Conservation (phyloP, 2,329 filamentous ascomycete species). For the Aspergillus transmontanensis region DNA sequence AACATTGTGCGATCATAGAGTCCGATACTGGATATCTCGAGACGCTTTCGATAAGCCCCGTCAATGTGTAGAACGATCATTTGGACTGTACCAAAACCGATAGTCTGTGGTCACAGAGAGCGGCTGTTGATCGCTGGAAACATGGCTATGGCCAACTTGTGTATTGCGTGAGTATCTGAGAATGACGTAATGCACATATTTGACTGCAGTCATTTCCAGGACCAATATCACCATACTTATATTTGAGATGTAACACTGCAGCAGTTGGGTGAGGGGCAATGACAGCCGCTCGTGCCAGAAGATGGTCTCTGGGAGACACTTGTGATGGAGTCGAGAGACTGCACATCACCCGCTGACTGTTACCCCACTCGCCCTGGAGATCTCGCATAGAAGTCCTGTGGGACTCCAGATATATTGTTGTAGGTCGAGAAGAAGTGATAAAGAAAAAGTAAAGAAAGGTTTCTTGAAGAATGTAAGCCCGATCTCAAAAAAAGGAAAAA, state of each 20-base stretch:
- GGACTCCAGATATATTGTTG: background rate
- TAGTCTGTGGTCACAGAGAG: background rate
- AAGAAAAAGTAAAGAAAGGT: background rate
- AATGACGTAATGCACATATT: background rate
- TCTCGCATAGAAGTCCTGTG: background rate
- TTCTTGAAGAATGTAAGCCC: background rate
- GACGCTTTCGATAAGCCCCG: background rate
- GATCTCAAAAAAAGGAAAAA: background rate
- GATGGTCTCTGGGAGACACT: background rate
- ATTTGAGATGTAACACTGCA: background rate
- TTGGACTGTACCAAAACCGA: background rate
- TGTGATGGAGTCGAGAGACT: conserved; percentile 11
- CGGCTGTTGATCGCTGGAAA: background rate
- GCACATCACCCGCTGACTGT: conserved; percentile 6
- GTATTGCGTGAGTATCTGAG: background rate
- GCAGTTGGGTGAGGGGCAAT: background rate
- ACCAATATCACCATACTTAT: background rate
- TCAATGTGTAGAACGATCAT: background rate
- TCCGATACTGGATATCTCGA: background rate
- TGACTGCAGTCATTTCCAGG: background rate
- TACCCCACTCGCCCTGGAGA: conserved; percentile 2
- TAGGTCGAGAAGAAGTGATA: background rate
- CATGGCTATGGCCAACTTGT: background rate
- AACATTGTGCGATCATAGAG: background rate
- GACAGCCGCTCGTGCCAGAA: conserved; percentile 7